Evolutionary conservation across 1,284 basidiomycete species (phyloP).

Genomic region (Boletus sp.): DNA sequence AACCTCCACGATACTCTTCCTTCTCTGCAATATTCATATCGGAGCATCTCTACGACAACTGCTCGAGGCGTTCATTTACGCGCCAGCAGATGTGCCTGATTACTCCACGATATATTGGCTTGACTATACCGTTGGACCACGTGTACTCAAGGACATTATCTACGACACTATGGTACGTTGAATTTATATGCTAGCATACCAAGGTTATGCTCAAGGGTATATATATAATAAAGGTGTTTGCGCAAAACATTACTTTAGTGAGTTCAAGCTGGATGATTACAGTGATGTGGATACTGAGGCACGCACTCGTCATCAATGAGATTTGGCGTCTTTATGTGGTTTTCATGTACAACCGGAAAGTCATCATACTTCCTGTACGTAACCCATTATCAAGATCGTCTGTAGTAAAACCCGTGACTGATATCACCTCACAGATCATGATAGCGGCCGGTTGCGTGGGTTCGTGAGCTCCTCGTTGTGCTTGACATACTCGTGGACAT

Average conservation of each 20-base stretch:
- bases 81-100: neutral
- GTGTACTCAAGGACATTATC: neutral
- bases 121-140: neutral
- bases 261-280: neutral
- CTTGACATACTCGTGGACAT: neutral
- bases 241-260: neutral
- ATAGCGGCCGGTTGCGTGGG: neutral
- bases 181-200: neutral
- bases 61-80: neutral
- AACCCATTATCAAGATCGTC: too few relatives aligned
- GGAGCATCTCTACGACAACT: neutral
- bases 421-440: neutral
- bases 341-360: neutral
- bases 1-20: neutral
- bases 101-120: neutral
- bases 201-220: neutral
- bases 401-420: too few relatives aligned
- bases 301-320: neutral
- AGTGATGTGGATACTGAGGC: too few relatives aligned
- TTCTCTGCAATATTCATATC: neutral
- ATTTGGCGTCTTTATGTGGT: constrained; percentile 1
- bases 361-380: neutral
- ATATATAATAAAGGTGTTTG: neutral
- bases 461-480: neutral
- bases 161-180: neutral